A percentile compares a stretch with the other conserved stretches of the same genome.
These are phyloP conservation scores for Glycyrrhiza uralensis DNA, from an alignment of 306 rosid genomes.

Conservation along the genomic window DNA sequence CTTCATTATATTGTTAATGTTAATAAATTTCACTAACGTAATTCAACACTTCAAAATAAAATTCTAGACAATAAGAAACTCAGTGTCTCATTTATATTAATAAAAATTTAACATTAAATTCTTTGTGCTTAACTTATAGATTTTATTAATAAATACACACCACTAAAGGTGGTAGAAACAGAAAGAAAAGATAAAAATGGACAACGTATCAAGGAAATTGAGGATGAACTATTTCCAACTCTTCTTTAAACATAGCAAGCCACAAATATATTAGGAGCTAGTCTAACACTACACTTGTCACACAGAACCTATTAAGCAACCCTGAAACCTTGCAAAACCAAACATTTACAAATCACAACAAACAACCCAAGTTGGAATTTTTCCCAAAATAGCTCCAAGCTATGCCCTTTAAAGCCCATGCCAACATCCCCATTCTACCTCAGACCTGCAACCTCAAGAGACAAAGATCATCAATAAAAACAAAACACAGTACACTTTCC, in stretches of 20 bases:
- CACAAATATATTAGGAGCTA: neutral
- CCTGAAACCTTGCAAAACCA: constrained; percentile 36
- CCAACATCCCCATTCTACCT: neutral
- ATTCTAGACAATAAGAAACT: neutral
- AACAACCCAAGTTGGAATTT: neutral
- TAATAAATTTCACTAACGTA: neutral
- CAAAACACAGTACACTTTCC: neutral
- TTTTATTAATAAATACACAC: neutral
- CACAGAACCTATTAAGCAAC: neutral
- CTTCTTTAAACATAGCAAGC: neutral
- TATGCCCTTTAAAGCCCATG: neutral
- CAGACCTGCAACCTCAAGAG: neutral
- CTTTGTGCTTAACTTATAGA: neutral
- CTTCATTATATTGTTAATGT: neutral
- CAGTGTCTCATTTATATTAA: neutral
- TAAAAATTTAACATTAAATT: neutral
- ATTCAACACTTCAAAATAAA: neutral
- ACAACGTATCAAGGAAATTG: neutral
- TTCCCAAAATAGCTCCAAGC: constrained; percentile 14
- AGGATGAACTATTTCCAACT: neutral
- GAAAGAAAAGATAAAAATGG: neutral
- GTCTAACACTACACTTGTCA: neutral
- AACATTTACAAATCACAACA: neutral
- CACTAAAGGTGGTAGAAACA: neutral
- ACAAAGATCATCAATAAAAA: neutral